Evolutionary conservation across 1,284 basidiomycete species (phyloP).

Genomic region (Malassezia brasiliensis): DNA sequence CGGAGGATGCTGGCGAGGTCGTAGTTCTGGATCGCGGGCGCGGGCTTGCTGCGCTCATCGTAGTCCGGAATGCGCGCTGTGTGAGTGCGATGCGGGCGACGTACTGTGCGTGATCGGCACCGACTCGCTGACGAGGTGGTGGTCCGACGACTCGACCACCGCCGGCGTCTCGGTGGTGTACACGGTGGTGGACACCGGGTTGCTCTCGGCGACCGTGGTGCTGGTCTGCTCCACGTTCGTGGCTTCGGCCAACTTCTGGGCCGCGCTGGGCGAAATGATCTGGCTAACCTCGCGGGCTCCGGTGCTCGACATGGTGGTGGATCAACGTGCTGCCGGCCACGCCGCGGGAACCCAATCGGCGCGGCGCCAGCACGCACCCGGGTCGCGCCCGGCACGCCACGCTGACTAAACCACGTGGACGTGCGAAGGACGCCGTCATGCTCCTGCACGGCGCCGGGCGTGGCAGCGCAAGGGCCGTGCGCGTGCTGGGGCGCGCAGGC

Average conservation of each 20-base stretch:
- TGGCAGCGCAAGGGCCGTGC: too few relatives aligned
- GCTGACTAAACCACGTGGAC: too few relatives aligned
- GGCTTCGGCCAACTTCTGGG: neutral
- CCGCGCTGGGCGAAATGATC: neutral
- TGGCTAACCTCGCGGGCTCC: neutral
- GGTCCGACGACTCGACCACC: conserved; percentile 15
- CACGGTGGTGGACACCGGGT: conserved; percentile 4
- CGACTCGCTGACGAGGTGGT: conserved; percentile 15
- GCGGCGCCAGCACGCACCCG: neutral
- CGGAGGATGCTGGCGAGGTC: conserved; percentile 11
- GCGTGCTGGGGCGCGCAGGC: too few relatives aligned
- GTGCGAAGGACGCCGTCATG: too few relatives aligned
- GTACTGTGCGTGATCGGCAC: conserved; percentile 15
- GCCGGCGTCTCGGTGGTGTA: conserved; percentile 13
- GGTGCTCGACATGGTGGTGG: neutral
- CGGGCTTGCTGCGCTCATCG: conserved; percentile 6
- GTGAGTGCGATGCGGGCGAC: neutral
- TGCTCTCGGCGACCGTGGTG: neutral
- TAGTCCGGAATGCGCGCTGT: conserved; percentile 12
- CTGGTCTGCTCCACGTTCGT: neutral
- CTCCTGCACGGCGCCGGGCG: too few relatives aligned
- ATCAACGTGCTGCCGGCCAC: too few relatives aligned
- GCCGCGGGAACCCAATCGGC: neutral
- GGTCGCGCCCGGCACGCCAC: neutral
- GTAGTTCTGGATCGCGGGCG: conserved; percentile 9